Base-by-base conservation (phyloP, 1,139 yeast species). In the Neolecta irregularis region DNA sequence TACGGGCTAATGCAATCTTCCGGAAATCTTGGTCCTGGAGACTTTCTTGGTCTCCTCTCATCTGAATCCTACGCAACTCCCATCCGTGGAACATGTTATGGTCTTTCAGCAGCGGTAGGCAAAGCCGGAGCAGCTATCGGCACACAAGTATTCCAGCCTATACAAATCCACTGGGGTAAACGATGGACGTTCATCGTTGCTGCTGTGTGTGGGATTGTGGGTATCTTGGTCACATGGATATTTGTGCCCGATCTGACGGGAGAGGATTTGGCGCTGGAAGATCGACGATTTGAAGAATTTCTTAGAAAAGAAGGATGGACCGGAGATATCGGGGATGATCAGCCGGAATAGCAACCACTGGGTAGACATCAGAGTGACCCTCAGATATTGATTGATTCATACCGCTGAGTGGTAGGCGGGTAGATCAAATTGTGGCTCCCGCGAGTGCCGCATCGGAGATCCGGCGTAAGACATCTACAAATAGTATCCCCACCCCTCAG, bases 1-100 rank as follows among this genome's bases (percentile, higher is more conserved):
- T 72, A 70, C 49, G 77, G 75, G 21, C 52, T 71, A 20, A 66
- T 72, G 66, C 64, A 63, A 56, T 62, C 67, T 3, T 51, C 60
- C 43, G 83, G 83, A 47, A 75, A 75, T 53, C 59, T 74, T 46
- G 88, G 91, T 3, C 88, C 88, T 3, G 88, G 88, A 45, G 67
- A 75, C 50, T 69, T 69, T 62, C 60, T 76, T 64, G 88, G 88
- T 6, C 61, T 77, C 39, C 58, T 68, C 3, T 65, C 80, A 7
- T 67, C 77, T 22, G 88, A 77, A 53, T 62, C 71, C 2, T 77
- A 64, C 48, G 81, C 88, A 18, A 74, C 85, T 8, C 78, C 80
- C 12, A 67, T 77, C 32, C 64, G 88, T 54, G 88, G 85, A 33
- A n/a, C n/a, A n/a, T n/a, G 54, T 31, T 67, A 67, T 41, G 72